These are phyloP conservation scores for Epithele typhae DNA, from an alignment of 768 basidiomycete species.

Conservation along the genomic window DNA sequence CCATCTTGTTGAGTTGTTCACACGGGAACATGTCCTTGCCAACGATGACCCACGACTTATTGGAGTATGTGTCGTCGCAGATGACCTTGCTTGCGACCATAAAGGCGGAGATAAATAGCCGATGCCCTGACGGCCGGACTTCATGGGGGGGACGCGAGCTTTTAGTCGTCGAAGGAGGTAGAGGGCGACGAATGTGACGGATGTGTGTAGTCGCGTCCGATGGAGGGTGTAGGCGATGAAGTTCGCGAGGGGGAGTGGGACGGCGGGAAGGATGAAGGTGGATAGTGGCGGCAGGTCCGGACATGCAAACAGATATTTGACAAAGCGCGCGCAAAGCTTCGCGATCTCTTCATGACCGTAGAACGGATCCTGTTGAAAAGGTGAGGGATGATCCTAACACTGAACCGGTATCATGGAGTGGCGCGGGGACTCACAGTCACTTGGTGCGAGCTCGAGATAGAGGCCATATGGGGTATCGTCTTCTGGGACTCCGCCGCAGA, in stretches of 20 bases:
- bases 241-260: slow-evolving; percentile 60
- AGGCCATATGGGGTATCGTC: too few species aligned
- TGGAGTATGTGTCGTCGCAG: too few species aligned
- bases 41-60: too few species aligned
- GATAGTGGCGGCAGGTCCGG: slow-evolving; percentile 36
- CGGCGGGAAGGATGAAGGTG: slow-evolving; percentile 36
- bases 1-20: not conserved
- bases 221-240: slow-evolving; percentile 89
- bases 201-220: slow-evolving; percentile 58
- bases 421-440: slow-evolving; percentile 3
- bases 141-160: slow-evolving; percentile 38
- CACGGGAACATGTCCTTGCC: too few species aligned
- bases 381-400: not conserved
- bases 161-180: too few species aligned
- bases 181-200: slow-evolving; percentile 33
- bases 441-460: slow-evolving; percentile 9
- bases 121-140: too few species aligned
- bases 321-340: slow-evolving; percentile 38
- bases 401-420: not conserved
- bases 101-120: too few species aligned
- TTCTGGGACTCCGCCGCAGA: too few species aligned
- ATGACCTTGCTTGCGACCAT: too few species aligned
- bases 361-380: slow-evolving; percentile 15
- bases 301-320: slow-evolving; percentile 40
- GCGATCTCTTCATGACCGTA: slow-evolving; percentile 43